phyloP scores from a whole-genome alignment of 805 yeast species.

The Scheffersomyces stipitis region DNA sequence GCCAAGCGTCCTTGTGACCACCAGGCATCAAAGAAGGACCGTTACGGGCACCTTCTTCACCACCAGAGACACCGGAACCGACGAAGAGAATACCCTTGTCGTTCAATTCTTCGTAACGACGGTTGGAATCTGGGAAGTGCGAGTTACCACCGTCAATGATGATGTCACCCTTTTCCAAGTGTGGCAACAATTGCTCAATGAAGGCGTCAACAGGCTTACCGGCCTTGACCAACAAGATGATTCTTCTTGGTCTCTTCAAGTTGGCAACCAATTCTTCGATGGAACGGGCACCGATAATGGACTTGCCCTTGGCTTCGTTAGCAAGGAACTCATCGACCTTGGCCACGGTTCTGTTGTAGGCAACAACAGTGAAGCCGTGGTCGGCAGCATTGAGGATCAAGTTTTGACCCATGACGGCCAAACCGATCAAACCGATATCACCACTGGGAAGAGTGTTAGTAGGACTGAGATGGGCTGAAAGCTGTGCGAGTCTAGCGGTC shows the following conservation, averaged over 20 bases:
- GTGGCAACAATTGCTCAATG: slow-evolving; percentile 84
- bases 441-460: slow-evolving; percentile 51
- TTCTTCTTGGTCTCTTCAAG: slow-evolving; percentile 96
- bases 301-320: slow-evolving; percentile 96
- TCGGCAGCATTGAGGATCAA: slow-evolving; percentile 96
- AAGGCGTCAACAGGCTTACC: slow-evolving; percentile 93
- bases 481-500: slow-evolving; percentile 10
- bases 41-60: slow-evolving; percentile 99
- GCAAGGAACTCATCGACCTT: slow-evolving; percentile 93
- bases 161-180: slow-evolving; percentile 94
- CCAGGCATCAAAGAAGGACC: slow-evolving; percentile 99
- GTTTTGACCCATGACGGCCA: slow-evolving; percentile 99
- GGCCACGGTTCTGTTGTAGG: slow-evolving; percentile 95
- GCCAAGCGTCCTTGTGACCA: slow-evolving; percentile 98
- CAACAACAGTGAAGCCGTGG: slow-evolving; percentile 97
- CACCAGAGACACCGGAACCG: slow-evolving; percentile 99
- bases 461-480: slow-evolving; percentile 11
- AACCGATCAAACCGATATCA: slow-evolving; percentile 98
- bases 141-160: slow-evolving; percentile 99
- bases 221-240: slow-evolving; percentile 92
- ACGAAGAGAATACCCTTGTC: slow-evolving; percentile 86
- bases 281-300: slow-evolving; percentile 93
- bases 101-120: slow-evolving; percentile 89
- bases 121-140: slow-evolving; percentile 97
- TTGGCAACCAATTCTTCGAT: slow-evolving; percentile 82